Percentiles rank a stretch among this genome's conserved stretches.
phyloP scores from a whole-genome alignment of 129 eudicot genomes.

The Deinandra increscens region DNA sequence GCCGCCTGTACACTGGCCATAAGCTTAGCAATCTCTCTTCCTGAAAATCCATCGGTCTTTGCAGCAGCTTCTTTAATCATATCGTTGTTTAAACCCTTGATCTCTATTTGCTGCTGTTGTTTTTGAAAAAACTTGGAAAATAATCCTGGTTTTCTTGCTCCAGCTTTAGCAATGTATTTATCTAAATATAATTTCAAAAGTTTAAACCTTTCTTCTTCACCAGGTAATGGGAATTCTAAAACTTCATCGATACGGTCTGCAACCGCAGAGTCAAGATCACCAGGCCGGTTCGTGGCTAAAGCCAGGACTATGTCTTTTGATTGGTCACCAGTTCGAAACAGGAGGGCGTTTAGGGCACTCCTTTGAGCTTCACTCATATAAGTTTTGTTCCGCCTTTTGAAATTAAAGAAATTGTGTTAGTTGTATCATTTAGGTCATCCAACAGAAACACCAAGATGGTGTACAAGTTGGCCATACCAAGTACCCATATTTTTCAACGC shows the following conservation, averaged over 20 bases:
- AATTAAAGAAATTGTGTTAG: neutral
- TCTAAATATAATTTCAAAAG: slow-evolving; percentile 75
- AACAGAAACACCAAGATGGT: neutral
- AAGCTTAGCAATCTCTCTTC: slow-evolving; percentile 93
- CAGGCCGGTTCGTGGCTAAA: slow-evolving; percentile 93
- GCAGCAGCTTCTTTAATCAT: slow-evolving; percentile 83
- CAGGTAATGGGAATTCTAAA: slow-evolving; percentile 92
- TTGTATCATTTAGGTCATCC: neutral
- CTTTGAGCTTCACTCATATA: slow-evolving; percentile 99
- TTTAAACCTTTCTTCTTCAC: slow-evolving; percentile 89
- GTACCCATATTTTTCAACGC: neutral
- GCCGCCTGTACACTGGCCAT: slow-evolving; percentile 99
- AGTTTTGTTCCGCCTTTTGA: slow-evolving; percentile 82
- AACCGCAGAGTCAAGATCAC: slow-evolving; percentile 97
- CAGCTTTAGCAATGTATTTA: slow-evolving; percentile 91
- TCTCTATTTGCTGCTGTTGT: slow-evolving; percentile 80
- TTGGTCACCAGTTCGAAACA: slow-evolving; percentile 95
- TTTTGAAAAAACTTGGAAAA: slow-evolving; percentile 56
- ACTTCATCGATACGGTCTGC: slow-evolving; percentile 96
- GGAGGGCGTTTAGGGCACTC: slow-evolving; percentile 96
- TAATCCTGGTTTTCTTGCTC: slow-evolving; percentile 65
- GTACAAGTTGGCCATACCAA: neutral
- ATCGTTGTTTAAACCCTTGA: slow-evolving; percentile 67
- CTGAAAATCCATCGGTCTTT: slow-evolving; percentile 82
- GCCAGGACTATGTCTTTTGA: slow-evolving; percentile 96